Evolutionary conservation across 176 grass and related monocot genomes (phyloP).

Genomic region (Cocos nucifera): DNA sequence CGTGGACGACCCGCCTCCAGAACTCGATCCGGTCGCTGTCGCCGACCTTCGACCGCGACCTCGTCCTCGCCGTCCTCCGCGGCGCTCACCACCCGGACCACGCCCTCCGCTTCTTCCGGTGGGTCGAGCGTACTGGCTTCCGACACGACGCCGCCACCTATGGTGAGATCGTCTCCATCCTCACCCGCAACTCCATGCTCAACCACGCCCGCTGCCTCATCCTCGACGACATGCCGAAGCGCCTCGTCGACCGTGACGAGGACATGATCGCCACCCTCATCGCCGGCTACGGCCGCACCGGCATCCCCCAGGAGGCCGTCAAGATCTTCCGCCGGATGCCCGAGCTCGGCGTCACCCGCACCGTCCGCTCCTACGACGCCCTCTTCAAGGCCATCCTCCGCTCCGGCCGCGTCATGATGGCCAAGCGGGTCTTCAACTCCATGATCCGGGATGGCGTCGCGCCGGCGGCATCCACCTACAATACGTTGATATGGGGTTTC

Average conservation of each 20-base stretch:
- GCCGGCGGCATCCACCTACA: conserved; percentile 62
- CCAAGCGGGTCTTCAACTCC: conserved; percentile 67
- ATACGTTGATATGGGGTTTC: conserved; percentile 81
- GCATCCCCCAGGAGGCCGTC: conserved; percentile 82
- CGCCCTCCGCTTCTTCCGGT: conserved; percentile 86
- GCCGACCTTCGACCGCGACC: conserved; percentile 29
- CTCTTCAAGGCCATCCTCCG: conserved; percentile 86
- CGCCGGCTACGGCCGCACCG: conserved; percentile 48
- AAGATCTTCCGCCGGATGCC: conserved; percentile 91
- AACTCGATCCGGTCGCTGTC: conserved; percentile 75
- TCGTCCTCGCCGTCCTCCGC: conserved; percentile 62
- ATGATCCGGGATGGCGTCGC: conserved; percentile 47
- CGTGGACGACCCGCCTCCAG: conserved; percentile 87
- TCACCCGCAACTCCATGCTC: conserved; percentile 61
- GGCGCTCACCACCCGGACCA: conserved; percentile 35
- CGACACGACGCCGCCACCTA: conserved; percentile 49
- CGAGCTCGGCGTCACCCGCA: conserved; percentile 64
- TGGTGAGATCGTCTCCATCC: conserved; percentile 42
- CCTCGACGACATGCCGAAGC: conserved; percentile 78
- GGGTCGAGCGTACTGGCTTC: conserved; percentile 76
- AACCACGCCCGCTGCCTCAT: conserved; percentile 94
- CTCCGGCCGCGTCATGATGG: conserved; percentile 62
- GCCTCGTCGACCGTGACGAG: conserved; percentile 48
- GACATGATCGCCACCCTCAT: conserved; percentile 55
- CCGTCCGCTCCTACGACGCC: conserved; percentile 62